Evolutionary conservation across 495 filamentous ascomycete genomes (phyloP).

Genomic region (Neurospora sp.): DNA sequence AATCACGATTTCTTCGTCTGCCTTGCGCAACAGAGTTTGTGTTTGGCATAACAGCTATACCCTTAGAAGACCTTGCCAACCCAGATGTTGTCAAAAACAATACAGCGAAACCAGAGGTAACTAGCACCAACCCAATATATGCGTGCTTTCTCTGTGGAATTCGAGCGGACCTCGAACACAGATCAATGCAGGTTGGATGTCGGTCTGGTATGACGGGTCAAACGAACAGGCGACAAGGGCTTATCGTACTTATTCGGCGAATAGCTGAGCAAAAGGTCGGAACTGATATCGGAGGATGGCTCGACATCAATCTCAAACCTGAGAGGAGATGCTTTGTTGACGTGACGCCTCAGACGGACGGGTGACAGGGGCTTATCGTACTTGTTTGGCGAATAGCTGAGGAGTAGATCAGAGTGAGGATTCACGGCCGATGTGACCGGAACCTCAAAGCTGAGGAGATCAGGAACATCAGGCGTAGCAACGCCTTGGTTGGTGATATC

Average conservation of each 20-base stretch:
- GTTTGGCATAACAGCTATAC: background rate
- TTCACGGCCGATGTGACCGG: background rate
- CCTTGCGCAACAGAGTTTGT: background rate
- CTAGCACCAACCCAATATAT: background rate
- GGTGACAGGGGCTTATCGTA: background rate
- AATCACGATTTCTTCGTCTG: background rate
- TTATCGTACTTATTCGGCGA: slow-evolving; percentile 1
- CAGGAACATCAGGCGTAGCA: background rate
- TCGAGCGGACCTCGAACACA: background rate
- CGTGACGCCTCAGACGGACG: background rate
- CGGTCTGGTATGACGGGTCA: background rate
- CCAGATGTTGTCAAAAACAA: background rate
- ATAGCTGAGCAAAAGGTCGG: background rate
- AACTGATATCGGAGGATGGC: slow-evolving; percentile 1
- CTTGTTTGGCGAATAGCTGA: slow-evolving; percentile 5
- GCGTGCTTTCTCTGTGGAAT: background rate
- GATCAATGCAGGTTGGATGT: background rate
- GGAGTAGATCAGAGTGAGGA: slow-evolving; percentile 3
- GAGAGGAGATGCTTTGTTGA: background rate
- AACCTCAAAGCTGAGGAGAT: slow-evolving; percentile 7
- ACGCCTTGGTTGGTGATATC: background rate
- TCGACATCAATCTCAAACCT: background rate
- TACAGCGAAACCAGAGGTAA: background rate
- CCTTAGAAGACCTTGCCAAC: background rate
- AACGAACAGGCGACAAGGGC: background rate